Evolutionary conservation across 2,329 filamentous ascomycete species (phyloP).

Genomic region (Alternaria gaisen): DNA sequence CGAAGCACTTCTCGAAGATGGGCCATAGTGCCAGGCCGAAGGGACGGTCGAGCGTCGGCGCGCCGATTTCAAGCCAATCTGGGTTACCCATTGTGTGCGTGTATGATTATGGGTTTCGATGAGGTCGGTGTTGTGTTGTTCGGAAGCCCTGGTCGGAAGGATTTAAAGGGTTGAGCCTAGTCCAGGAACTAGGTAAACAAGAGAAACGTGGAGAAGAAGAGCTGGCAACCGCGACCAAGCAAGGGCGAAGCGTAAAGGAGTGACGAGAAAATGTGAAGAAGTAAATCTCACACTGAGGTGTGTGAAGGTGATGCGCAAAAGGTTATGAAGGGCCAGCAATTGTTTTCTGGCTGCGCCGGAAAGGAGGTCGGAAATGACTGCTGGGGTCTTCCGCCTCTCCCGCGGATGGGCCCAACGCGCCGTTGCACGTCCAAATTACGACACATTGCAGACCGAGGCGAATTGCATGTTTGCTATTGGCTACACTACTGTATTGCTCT

Average conservation of each 20-base stretch:
- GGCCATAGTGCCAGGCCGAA: conserved; percentile 95
- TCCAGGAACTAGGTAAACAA: conserved; percentile 23
- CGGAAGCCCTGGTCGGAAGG: conserved; percentile 9
- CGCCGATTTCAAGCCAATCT: conserved; percentile 62
- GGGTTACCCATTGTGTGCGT: conserved; percentile 57
- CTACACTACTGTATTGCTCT: conserved; percentile 5
- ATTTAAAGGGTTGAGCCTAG: conserved; percentile 21
- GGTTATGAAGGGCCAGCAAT: conserved; percentile 36
- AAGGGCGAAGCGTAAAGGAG: conserved; percentile 37
- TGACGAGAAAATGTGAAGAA: conserved; percentile 40
- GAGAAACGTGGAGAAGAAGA: conserved; percentile 21
- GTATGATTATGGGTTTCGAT: conserved; percentile 9
- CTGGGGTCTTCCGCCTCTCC: conserved; percentile 39
- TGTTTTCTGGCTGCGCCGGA: conserved; percentile 41
- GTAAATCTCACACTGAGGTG: conserved; percentile 29
- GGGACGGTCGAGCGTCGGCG: conserved; percentile 86
- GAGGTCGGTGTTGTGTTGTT: conserved; percentile 10
- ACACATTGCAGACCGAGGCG: conserved; percentile 34
- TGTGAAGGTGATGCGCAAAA: conserved; percentile 16
- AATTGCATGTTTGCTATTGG: conserved; percentile 26
- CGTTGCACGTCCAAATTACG: conserved; percentile 32
- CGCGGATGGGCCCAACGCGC: conserved; percentile 31
- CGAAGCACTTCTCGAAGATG: conserved; percentile 88
- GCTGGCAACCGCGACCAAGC: conserved; percentile 34
- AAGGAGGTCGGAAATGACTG: conserved; percentile 51